A percentile compares a stretch with the other conserved stretches of the same genome.
phyloP scores from a whole-genome alignment of 1,284 basidiomycete species.

The Takashimella koratensis region DNA sequence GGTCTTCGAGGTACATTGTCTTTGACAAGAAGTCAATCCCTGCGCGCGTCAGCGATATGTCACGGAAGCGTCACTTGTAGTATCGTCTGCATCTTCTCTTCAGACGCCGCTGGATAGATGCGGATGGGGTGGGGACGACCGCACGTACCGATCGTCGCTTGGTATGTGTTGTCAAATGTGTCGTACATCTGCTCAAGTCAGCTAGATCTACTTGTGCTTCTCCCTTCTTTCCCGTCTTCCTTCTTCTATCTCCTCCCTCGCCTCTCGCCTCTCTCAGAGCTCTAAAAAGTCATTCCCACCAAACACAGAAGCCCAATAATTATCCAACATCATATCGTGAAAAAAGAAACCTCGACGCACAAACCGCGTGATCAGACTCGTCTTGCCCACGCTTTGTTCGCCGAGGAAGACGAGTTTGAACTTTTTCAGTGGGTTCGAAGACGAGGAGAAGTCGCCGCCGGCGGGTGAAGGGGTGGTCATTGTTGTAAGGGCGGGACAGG shows the following conservation, averaged over 20 bases:
- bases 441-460: constrained; percentile 24
- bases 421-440: constrained; percentile 69
- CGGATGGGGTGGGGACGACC: too few species aligned
- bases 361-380: constrained; percentile 92
- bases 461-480: too few species aligned
- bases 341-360: constrained; percentile 32
- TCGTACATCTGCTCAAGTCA: constrained; percentile 84
- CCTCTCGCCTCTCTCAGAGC: too few species aligned
- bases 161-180: constrained; percentile 99
- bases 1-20: constrained; percentile 99
- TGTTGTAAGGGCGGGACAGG: background rate
- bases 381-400: constrained; percentile 93
- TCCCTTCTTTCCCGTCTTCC: background rate
- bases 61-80: too few species aligned
- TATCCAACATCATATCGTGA: too few species aligned
- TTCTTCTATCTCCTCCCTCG: too few species aligned
- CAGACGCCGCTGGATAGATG: too few species aligned
- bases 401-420: constrained; percentile 94
- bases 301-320: too few species aligned
- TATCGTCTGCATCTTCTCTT: too few species aligned
- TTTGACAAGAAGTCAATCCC: constrained; percentile 98
- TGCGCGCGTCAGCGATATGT: too few species aligned
- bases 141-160: constrained; percentile 80
- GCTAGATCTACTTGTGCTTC: too few species aligned
- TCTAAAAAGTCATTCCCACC: too few species aligned